Percentiles rank a stretch among this genome's conserved stretches.
Conservation (phyloP, 2,329 filamentous ascomycete species). For the Sclerotinia trifoliorum region DNA sequence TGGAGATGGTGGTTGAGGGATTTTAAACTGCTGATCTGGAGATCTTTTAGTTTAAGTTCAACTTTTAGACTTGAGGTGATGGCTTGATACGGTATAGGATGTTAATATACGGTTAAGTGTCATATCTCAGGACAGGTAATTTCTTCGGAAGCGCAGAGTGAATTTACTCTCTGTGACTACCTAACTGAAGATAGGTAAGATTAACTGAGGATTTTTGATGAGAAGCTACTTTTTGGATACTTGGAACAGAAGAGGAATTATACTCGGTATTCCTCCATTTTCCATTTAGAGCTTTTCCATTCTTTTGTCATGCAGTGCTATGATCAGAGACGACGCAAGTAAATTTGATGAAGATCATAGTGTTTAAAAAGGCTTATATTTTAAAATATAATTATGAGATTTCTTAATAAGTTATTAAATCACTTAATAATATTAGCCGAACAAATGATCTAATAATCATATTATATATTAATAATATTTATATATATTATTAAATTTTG, state of each 20-base stretch:
- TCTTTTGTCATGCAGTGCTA: not conserved
- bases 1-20: not conserved
- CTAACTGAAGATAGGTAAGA: not conserved
- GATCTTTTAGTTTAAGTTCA: not conserved
- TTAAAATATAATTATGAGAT: not conserved
- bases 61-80: not conserved
- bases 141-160: not conserved
- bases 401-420: too few species aligned
- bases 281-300: not conserved
- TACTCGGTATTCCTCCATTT: not conserved
- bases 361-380: too few species aligned
- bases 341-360: not conserved
- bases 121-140: not conserved
- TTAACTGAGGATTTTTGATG: not conserved
- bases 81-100: not conserved
- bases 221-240: not conserved
- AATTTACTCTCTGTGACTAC: not conserved
- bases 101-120: not conserved
- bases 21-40: not conserved
- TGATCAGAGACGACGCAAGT: fast-evolving
- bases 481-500: too few species aligned
- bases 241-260: not conserved
- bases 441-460: too few species aligned
- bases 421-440: too few species aligned
- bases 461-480: too few species aligned